Base-by-base conservation (phyloP, 2,329 filamentous ascomycete genomes). In the Pyricularia sp. region DNA sequence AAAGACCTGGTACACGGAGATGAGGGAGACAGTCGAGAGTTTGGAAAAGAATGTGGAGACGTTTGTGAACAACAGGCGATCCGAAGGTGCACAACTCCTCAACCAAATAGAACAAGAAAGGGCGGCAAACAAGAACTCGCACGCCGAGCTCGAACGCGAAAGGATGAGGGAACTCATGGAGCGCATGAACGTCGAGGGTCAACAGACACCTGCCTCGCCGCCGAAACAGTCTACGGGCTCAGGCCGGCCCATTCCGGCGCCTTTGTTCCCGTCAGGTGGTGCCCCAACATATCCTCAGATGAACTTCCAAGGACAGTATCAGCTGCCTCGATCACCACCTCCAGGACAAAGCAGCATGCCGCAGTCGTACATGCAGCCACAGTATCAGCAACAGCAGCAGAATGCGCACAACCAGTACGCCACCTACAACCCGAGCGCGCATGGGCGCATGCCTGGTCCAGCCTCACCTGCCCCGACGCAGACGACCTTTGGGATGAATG, bases 41-140 rank as follows among this genome's bases (percentile, higher is more conserved):
- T 82, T 97, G 59, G 89, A 93, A 74, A 95, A 97, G 85, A 99
- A 99, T 74, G 95, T 99, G 1, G 94, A 98, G 72, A 92, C 91
- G 0, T 99, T 99, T 79, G 94, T 99, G 72, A 96, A 93, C 81
- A 99, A 99, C 78, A 88, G 95, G 67, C 85, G 94, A 70, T 90
- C 92, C 0, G 95, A 99, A 81, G 95, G 95, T 4, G 92, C 93
- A 0, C 92, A 97, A 77, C 85, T 99, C 5, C 86, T 99, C 50
- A 89, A 88, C 73, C 91, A 93, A 73, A 99, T 99, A 71, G 93
- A 97, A 78, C 89, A 91, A 73, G 88, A 91, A 67, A 90, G 90
- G 74, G 85, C 87, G 4, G 87, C 85, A 67, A 90, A 78, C 76
- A 85, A 86, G 77, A 80, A 76, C 67, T 79, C 81, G 3, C 84